Evolutionary conservation across 768 basidiomycete species (phyloP).

Genomic region (Termitomyces sp.): DNA sequence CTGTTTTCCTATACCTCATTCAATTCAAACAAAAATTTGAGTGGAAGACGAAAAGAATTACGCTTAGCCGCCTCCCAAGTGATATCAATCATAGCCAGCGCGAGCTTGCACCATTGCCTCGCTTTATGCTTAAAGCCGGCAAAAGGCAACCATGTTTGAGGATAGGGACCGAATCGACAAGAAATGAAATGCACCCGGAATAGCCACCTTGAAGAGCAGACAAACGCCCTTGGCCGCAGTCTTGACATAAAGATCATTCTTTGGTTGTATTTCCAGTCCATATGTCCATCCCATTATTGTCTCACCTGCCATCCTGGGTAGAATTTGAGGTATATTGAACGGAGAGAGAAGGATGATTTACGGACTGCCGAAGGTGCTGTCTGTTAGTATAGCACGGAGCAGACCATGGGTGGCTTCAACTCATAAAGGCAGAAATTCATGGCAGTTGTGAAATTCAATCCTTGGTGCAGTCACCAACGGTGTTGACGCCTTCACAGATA

Average conservation of each 20-base stretch:
- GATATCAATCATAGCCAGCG: conserved; percentile 15
- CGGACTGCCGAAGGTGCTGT: conserved; percentile 11
- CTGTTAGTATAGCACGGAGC: conserved; percentile 17
- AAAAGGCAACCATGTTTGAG: conserved; percentile 32
- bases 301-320: conserved; percentile 16
- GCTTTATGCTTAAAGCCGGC: conserved; percentile 30
- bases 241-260: conserved; percentile 29
- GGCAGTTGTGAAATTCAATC: conserved; percentile 15
- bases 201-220: conserved; percentile 20
- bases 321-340: neutral
- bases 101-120: conserved; percentile 17
- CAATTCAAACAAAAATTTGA: neutral
- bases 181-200: conserved; percentile 25
- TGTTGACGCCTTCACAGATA: conserved; percentile 17
- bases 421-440: conserved; percentile 18
- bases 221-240: conserved; percentile 24
- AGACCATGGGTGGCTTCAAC: conserved; percentile 17
- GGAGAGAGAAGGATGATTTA: neutral
- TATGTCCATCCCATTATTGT: conserved; percentile 28
- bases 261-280: conserved; percentile 25
- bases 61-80: conserved; percentile 18
- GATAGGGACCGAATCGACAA: conserved; percentile 26
- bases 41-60: neutral
- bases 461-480: conserved; percentile 19
- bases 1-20: conserved; percentile 14